Percentiles rank a stretch among this genome's conserved stretches.
Conservation (phyloP, 768 basidiomycete genomes). For the Saitozyma sp. region DNA sequence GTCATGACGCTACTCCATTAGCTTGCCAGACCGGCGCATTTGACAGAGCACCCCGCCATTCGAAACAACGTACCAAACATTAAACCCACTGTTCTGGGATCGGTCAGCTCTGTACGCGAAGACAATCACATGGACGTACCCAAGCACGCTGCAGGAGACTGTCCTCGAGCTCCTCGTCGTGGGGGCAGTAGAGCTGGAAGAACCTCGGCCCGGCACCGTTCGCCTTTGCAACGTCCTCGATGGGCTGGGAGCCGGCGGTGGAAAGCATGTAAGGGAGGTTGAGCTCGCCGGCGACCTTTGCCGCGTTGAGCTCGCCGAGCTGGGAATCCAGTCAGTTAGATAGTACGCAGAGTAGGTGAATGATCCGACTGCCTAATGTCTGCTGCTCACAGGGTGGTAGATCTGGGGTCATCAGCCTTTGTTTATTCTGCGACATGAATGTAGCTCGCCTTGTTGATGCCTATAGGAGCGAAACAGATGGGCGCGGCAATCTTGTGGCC, state of each 20-base stretch:
- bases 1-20: conserved; percentile 3
- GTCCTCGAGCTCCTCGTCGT: conserved; percentile 59
- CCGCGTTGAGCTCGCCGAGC: conserved; percentile 71
- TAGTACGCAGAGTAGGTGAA: no score
- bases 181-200: conserved; percentile 63
- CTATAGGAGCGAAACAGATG: conserved; percentile 64
- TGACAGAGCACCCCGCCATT: conserved; percentile 51
- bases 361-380: no score
- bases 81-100: conserved; percentile 20
- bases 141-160: conserved; percentile 56
- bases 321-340: neutral
- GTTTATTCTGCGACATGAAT: neutral
- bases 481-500: conserved; percentile 60
- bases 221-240: conserved; percentile 74
- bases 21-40: neutral
- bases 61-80: conserved; percentile 57
- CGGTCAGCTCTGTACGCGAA: conserved; percentile 14
- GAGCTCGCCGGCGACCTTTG: conserved; percentile 65
- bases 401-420: neutral
- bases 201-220: conserved; percentile 61
- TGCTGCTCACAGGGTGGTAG: conserved; percentile 1
- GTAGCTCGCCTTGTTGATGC: conserved; percentile 60
- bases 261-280: conserved; percentile 73
- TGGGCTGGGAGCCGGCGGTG: conserved; percentile 68
- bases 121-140: conserved; percentile 16